phyloP scores from a whole-genome alignment of 495 filamentous ascomycete genomes.

The Friedmanniomyces endolithicus region DNA sequence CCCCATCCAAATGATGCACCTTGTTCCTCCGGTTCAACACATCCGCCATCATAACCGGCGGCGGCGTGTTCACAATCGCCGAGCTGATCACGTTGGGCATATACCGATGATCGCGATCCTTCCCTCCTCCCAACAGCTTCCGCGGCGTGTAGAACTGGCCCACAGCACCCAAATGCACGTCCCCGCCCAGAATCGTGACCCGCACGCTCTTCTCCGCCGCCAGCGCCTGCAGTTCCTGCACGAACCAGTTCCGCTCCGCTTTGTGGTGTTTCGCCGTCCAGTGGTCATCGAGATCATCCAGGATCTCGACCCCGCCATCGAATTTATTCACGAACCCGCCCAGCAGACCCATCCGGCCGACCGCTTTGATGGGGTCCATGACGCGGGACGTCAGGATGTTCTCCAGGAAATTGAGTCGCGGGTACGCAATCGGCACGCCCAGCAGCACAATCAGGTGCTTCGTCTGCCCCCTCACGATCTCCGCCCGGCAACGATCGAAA shows the following conservation, averaged over 20 bases:
- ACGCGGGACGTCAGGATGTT: slow-evolving; percentile 66
- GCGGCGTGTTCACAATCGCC: slow-evolving; percentile 82
- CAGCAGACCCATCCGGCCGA: slow-evolving; percentile 70
- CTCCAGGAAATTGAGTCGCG: slow-evolving; percentile 65
- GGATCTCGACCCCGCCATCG: slow-evolving; percentile 83
- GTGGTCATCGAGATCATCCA: slow-evolving; percentile 88
- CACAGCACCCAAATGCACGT: slow-evolving; percentile 85
- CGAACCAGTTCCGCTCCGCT: slow-evolving; percentile 67
- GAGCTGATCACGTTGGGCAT: slow-evolving; percentile 87
- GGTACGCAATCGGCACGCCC: slow-evolving; percentile 72
- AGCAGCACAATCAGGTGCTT: slow-evolving; percentile 82
- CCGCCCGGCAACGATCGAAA: slow-evolving; percentile 68
- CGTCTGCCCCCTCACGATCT: slow-evolving; percentile 70
- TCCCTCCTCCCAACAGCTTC: slow-evolving; percentile 50
- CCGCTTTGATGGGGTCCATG: slow-evolving; percentile 76
- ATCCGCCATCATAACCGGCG: slow-evolving; percentile 79
- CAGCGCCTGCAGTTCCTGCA: slow-evolving; percentile 80
- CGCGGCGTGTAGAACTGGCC: slow-evolving; percentile 91
- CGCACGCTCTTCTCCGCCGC: slow-evolving; percentile 83
- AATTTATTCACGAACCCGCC: slow-evolving; percentile 76
- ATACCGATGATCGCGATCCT: slow-evolving; percentile 83
- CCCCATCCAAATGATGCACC: slow-evolving; percentile 69
- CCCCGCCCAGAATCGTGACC: slow-evolving; percentile 79
- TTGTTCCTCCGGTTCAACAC: slow-evolving; percentile 89
- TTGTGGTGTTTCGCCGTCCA: slow-evolving; percentile 97